phyloP scores from a whole-genome alignment of 2,329 filamentous ascomycete genomes.

The Trichoderma sp. region DNA sequence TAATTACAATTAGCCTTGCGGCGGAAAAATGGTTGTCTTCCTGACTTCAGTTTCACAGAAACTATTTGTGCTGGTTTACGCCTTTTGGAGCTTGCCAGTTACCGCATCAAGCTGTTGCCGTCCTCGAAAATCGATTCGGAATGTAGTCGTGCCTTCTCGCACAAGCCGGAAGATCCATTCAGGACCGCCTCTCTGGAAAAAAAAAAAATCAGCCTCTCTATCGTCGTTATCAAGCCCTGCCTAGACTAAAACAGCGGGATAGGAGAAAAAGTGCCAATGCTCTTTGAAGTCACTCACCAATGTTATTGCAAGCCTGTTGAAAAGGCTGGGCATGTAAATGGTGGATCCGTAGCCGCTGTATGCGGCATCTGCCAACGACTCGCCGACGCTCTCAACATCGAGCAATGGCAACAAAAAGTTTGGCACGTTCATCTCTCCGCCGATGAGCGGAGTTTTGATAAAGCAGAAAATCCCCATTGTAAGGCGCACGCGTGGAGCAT shows the following conservation, averaged over 20 bases:
- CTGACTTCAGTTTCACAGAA: neutral
- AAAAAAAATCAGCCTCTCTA: neutral
- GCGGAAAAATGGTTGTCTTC: neutral
- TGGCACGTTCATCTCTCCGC: constrained; percentile 34
- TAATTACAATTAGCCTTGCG: neutral
- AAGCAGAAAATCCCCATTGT: constrained; percentile 40
- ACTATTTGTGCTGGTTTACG: neutral
- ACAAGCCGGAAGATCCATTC: constrained; percentile 32
- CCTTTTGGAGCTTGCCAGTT: constrained; percentile 22
- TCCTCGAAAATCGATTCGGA: constrained; percentile 21
- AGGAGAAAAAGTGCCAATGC: neutral
- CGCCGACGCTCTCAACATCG: constrained; percentile 41
- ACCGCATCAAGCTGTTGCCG: constrained; percentile 21
- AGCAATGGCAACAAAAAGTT: constrained; percentile 40
- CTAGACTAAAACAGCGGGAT: neutral
- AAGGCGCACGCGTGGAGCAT: constrained; percentile 37
- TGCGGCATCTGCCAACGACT: constrained; percentile 37
- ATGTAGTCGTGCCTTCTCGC: constrained; percentile 28
- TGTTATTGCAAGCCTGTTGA: constrained; percentile 35
- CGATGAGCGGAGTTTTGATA: constrained; percentile 40
- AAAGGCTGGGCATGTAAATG: constrained; percentile 37
- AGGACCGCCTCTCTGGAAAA: constrained; percentile 30
- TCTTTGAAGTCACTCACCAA: constrained; percentile 35
- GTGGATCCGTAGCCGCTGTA: constrained; percentile 40
- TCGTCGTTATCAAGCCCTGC: neutral